phyloP scores from a whole-genome alignment of 805 yeast genomes.

The Yarrowia osloensis region DNA sequence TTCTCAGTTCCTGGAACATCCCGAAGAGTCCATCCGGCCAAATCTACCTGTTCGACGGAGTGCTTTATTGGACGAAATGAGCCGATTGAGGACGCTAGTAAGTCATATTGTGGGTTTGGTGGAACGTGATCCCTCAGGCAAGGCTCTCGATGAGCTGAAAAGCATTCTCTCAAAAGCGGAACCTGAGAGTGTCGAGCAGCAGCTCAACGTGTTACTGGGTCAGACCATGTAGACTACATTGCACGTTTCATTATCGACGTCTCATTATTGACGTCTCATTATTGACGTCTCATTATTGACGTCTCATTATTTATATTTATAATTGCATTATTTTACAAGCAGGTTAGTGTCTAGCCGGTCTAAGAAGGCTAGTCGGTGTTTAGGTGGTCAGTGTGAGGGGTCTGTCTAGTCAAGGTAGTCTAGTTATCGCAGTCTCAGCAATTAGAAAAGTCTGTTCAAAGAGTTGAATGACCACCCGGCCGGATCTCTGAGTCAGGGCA shows the following conservation, averaged over 20 bases:
- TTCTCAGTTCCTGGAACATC: constrained; percentile 2
- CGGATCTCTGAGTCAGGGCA: no score
- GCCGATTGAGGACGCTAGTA: background rate
- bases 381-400: no score
- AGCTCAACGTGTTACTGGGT: background rate
- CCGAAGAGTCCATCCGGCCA: background rate
- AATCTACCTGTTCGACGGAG: constrained; percentile 9
- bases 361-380: no score
- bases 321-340: constrained; percentile 5
- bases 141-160: background rate
- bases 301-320: constrained; percentile 3
- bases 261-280: no score
- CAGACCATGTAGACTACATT: background rate
- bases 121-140: constrained; percentile 2
- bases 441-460: no score
- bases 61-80: constrained; percentile 12
- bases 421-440: no score
- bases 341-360: no score
- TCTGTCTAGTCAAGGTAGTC: constrained; percentile 35
- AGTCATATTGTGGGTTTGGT: background rate
- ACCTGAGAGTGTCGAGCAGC: background rate
- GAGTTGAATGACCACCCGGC: no score
- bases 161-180: background rate
- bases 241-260: no score
- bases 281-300: no score